Evolutionary conservation across 2,329 filamentous ascomycete species (phyloP).

Genomic region (Ophiosphaerella korrae): DNA sequence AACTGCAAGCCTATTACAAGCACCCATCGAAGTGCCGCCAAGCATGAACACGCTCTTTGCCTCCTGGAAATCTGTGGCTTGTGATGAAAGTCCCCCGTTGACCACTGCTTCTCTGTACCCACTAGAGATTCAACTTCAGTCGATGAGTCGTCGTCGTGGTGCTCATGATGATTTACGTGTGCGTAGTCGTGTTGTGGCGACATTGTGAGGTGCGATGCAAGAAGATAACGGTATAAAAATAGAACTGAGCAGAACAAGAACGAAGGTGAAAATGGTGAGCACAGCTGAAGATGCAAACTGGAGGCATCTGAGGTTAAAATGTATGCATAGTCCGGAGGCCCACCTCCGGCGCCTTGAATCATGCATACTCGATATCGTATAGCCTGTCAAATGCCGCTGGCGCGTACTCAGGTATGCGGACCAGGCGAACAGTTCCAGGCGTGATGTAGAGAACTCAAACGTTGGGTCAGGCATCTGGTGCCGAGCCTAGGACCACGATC

Average conservation of each 20-base stretch:
- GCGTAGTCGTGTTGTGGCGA: conserved; percentile 38
- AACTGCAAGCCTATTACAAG: conserved; percentile 38
- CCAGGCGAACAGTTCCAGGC: conserved; percentile 15
- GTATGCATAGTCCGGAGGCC: conserved; percentile 16
- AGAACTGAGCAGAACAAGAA: conserved; percentile 2
- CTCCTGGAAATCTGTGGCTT: conserved; percentile 23
- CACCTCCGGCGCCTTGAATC: conserved; percentile 21
- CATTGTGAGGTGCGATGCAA: conserved; percentile 22
- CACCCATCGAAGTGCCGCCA: conserved; percentile 33
- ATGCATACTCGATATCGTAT: conserved; percentile 25
- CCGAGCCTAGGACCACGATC: conserved; percentile 18
- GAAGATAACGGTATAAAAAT: not conserved
- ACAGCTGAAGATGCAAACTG: conserved; percentile 33
- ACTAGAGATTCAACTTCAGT: conserved; percentile 42
- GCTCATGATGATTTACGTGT: conserved; percentile 28
- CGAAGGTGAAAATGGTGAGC: conserved; percentile 21
- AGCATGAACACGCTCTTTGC: conserved; percentile 17
- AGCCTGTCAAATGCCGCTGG: conserved; percentile 14
- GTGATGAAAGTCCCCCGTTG: conserved; percentile 20
- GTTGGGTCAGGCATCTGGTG: conserved; percentile 16
- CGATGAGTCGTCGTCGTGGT: conserved; percentile 38
- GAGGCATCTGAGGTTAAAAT: conserved; percentile 14
- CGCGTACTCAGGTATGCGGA: conserved; percentile 9
- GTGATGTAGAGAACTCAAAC: conserved; percentile 20
- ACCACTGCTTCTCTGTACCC: conserved; percentile 36